phyloP scores from a whole-genome alignment of 148 eudicot genomes.

The Diospyros lotus region DNA sequence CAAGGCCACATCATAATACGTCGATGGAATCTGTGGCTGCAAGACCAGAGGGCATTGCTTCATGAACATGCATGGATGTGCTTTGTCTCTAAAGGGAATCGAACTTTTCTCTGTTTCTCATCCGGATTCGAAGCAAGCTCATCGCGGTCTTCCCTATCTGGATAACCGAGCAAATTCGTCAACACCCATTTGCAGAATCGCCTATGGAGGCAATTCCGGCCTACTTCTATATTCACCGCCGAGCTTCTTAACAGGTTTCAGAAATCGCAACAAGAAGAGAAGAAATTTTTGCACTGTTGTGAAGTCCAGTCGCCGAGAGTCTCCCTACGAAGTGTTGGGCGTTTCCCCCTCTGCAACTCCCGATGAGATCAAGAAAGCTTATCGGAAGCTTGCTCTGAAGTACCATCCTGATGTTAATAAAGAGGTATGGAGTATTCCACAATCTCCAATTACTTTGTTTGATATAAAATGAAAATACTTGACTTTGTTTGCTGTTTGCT shows the following conservation, averaged over 20 bases:
- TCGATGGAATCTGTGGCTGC: constrained; percentile 1
- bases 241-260: constrained; percentile 14
- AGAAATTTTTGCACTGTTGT: constrained; percentile 12
- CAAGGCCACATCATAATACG: neutral
- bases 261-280: constrained; percentile 7
- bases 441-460: neutral
- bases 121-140: constrained; percentile 6
- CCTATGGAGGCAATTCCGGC: constrained; percentile 26
- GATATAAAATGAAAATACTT: neutral
- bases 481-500: neutral
- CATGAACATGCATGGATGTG: constrained; percentile 31
- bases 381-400: constrained; percentile 89
- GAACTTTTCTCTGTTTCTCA: constrained; percentile 8
- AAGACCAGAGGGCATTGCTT: neutral
- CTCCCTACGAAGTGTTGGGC: constrained; percentile 89
- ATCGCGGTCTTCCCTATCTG: neutral
- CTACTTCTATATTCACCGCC: neutral
- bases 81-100: constrained; percentile 15
- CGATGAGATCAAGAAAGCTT: constrained; percentile 87
- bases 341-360: constrained; percentile 68
- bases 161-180: constrained; percentile 16
- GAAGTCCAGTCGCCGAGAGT: constrained; percentile 59
- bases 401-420: constrained; percentile 98
- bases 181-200: constrained; percentile 28
- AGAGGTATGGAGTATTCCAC: constrained; percentile 39